A percentile compares a stretch with the other conserved stretches of the same genome.
Conservation (phyloP, 1,139 yeast genomes). For the Tardiomyces blankii region DNA sequence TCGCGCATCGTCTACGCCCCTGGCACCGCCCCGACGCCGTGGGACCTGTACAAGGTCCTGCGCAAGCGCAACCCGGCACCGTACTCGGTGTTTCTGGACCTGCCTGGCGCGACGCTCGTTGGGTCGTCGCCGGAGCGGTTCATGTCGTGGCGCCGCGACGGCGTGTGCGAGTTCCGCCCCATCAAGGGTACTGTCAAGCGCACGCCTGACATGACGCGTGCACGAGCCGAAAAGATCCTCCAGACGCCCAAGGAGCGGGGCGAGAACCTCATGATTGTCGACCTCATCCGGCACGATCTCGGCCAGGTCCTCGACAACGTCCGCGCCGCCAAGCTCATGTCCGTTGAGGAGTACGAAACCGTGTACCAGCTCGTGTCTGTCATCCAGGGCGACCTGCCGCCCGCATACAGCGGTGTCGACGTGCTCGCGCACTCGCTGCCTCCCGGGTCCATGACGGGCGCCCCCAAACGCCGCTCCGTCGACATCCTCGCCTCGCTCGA, state of each 20-base stretch:
- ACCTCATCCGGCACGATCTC: conserved; percentile 85
- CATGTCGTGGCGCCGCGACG: conserved; percentile 55
- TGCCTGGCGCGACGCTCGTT: conserved; percentile 58
- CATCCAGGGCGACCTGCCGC: conserved; percentile 50
- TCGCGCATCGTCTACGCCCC: conserved; percentile 41
- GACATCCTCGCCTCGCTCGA: conserved; percentile 57
- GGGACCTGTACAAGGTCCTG: conserved; percentile 72
- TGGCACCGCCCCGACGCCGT: conserved; percentile 18
- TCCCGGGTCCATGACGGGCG: conserved; percentile 99
- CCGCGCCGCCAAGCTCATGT: conserved; percentile 68
- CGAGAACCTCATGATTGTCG: conserved; percentile 95
- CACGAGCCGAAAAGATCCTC: conserved; percentile 51
- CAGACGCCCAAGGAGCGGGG: conserved; percentile 90
- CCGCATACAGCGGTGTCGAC: conserved; percentile 59
- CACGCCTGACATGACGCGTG: conserved; percentile 31
- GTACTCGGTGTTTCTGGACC: conserved; percentile 69
- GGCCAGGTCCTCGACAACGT: conserved; percentile 60
- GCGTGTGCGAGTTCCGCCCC: conserved; percentile 71
- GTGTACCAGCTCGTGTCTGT: conserved; percentile 90
- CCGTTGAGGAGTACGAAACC: conserved; percentile 83
- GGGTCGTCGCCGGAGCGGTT: conserved; percentile 96
- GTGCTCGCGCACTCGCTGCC: conserved; percentile 72
- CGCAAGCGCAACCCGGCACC: conserved; percentile 83
- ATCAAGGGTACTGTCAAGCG: conserved; percentile 92
- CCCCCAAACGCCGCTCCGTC: conserved; percentile 90